Conservation (phyloP, 768 basidiomycete species). For the Tubosaeta brunneosetosa region DNA sequence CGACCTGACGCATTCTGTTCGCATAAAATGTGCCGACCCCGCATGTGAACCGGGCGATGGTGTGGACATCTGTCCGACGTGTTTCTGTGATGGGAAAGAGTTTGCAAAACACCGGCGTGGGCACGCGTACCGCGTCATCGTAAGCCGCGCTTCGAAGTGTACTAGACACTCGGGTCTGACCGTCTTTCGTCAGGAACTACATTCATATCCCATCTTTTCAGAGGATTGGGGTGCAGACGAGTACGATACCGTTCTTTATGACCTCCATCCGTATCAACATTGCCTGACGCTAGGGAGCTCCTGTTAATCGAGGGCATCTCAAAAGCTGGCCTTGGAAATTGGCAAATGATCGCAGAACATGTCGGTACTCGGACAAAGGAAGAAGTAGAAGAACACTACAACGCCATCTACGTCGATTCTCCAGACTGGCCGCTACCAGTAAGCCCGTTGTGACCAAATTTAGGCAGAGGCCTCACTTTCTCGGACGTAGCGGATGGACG, state of each 20-base stretch:
- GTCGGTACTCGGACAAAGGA: slow-evolving; percentile 92
- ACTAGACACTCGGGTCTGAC: slow-evolving; percentile 2
- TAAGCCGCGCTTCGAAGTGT: slow-evolving; percentile 32
- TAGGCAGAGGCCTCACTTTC: not conserved
- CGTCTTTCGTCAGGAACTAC: slow-evolving; percentile 65
- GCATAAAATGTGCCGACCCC: slow-evolving; percentile 91
- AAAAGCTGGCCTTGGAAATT: slow-evolving; percentile 88
- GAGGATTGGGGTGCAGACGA: slow-evolving; percentile 98
- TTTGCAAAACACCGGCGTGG: slow-evolving; percentile 78
- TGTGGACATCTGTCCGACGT: slow-evolving; percentile 88
- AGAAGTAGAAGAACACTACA: slow-evolving; percentile 90
- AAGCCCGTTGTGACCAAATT: slow-evolving; percentile 23
- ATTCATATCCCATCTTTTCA: slow-evolving; percentile 93
- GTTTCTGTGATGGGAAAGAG: slow-evolving; percentile 91
- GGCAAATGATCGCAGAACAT: slow-evolving; percentile 94
- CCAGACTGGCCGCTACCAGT: slow-evolving; percentile 79
- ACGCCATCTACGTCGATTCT: slow-evolving; percentile 72
- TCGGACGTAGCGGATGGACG: slow-evolving; percentile 38
- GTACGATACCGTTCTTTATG: slow-evolving; percentile 40
- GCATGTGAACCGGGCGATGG: slow-evolving; percentile 71
- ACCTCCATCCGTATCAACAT: slow-evolving; percentile 1
- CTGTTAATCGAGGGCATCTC: slow-evolving; percentile 85
- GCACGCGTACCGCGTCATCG: slow-evolving; percentile 91
- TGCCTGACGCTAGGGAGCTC: slow-evolving; percentile 59
- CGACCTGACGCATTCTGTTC: slow-evolving; percentile 94